These are phyloP conservation scores for Ustilago cynodontis DNA, from an alignment of 1,284 basidiomycete genomes.

Conservation along the genomic window DNA sequence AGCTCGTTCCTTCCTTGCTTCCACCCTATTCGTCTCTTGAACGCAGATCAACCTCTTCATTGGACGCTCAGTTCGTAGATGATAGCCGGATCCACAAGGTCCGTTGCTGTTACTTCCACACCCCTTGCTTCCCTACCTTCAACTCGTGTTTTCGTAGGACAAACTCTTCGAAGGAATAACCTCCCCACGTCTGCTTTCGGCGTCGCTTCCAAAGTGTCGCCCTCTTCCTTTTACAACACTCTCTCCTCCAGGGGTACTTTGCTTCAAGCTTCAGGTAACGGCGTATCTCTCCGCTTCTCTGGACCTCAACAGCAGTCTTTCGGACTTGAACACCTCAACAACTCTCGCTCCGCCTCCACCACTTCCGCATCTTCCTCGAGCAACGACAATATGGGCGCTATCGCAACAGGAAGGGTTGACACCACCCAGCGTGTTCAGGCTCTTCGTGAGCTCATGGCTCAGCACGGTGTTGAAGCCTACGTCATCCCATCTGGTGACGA, in stretches of 20 bases:
- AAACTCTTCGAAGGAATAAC: conserved; percentile 1
- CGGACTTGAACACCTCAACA: conserved; percentile 36
- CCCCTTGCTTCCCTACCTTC: background rate
- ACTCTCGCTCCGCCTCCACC: conserved; percentile 20
- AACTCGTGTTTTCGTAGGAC: background rate
- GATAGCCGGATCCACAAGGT: conserved; percentile 19
- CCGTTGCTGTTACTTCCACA: conserved; percentile 7
- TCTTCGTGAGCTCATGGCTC: conserved; percentile 58
- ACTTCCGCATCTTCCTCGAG: background rate
- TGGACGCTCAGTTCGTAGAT: conserved; percentile 15
- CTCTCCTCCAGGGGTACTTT: conserved; percentile 20
- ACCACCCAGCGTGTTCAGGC: conserved; percentile 58
- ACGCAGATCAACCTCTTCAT: background rate
- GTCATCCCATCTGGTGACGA: conserved; percentile 70
- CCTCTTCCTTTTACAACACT: conserved; percentile 8
- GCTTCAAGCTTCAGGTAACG: conserved; percentile 21
- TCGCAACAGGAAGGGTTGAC: conserved; percentile 61
- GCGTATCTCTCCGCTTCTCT: conserved; percentile 21
- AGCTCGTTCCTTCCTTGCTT: background rate
- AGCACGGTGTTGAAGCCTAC: conserved; percentile 62
- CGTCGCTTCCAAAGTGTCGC: conserved; percentile 20
- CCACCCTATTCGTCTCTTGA: background rate
- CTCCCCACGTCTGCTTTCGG: conserved; percentile 19
- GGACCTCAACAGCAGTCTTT: conserved; percentile 28
- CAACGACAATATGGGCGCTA: conserved; percentile 61